phyloP scores from a whole-genome alignment of 202 grass and related monocot species.

The Elaeis oleifera region DNA sequence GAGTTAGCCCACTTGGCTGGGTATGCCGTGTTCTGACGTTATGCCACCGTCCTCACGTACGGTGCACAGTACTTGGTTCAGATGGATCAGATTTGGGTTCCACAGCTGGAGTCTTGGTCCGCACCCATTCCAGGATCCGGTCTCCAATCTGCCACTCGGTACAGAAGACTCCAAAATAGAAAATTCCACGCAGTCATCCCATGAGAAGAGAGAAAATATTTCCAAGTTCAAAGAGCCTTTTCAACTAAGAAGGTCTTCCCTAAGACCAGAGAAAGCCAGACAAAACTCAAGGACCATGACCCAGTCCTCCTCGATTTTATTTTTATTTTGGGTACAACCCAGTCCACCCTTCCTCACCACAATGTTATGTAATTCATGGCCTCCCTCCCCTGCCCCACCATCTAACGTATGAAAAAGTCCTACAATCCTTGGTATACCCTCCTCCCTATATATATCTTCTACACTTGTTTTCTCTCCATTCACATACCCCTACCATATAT shows the following conservation, averaged over 20 bases:
- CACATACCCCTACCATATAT: too few relatives aligned
- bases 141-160: too few relatives aligned
- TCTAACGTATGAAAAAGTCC: slow-evolving; percentile 3
- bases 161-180: too few relatives aligned
- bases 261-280: slow-evolving; percentile 22
- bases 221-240: neutral
- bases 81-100: too few relatives aligned
- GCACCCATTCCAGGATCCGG: too few relatives aligned
- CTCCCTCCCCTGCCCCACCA: neutral
- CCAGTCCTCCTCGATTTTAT: neutral
- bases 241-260: slow-evolving; percentile 32
- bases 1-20: too few relatives aligned
- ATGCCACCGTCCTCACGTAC: too few relatives aligned
- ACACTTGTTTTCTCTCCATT: neutral
- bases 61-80: too few relatives aligned
- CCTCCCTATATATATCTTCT: slow-evolving; percentile 15
- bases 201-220: too few relatives aligned
- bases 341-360: slow-evolving; percentile 13
- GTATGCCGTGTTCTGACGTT: too few relatives aligned
- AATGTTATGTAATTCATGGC: slow-evolving; percentile 4
- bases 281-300: slow-evolving; percentile 18
- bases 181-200: too few relatives aligned
- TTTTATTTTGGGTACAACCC: neutral
- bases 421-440: neutral
- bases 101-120: too few relatives aligned